These are phyloP conservation scores for Prunus mume DNA, from an alignment of 306 rosid genomes.

Conservation along the genomic window DNA sequence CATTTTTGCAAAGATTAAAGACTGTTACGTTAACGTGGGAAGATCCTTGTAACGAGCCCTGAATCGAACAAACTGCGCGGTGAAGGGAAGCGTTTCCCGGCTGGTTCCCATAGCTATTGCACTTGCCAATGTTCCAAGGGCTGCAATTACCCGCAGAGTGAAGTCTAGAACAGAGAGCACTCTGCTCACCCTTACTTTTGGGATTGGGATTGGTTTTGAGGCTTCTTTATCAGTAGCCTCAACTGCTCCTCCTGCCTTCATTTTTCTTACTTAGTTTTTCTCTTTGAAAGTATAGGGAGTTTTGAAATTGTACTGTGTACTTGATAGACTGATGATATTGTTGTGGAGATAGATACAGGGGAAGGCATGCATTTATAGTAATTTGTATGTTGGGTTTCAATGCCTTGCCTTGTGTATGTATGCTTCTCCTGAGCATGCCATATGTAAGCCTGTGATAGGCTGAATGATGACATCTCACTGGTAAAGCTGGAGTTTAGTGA, in stretches of 20 bases:
- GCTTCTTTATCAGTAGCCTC: slow-evolving; percentile 7
- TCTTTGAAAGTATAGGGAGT: not conserved
- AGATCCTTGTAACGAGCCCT: slow-evolving; percentile 34
- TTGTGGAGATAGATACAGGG: not conserved
- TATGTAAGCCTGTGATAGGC: not conserved
- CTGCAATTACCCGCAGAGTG: slow-evolving; percentile 19
- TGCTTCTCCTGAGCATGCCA: slow-evolving; percentile 7
- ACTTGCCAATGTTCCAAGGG: slow-evolving; percentile 24
- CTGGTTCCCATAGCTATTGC: slow-evolving; percentile 33
- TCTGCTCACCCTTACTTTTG: slow-evolving; percentile 5
- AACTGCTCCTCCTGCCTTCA: slow-evolving; percentile 10
- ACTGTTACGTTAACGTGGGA: slow-evolving; percentile 50
- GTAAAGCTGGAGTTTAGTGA: not conserved
- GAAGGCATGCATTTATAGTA: slow-evolving; percentile 1
- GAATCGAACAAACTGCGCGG: slow-evolving; percentile 18
- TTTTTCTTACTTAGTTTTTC: not conserved
- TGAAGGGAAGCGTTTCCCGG: slow-evolving; percentile 22
- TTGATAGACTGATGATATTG: not conserved
- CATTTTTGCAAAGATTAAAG: not conserved
- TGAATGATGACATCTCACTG: not conserved
- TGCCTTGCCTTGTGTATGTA: not conserved
- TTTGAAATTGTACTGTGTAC: not conserved
- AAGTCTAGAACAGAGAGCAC: slow-evolving; percentile 25
- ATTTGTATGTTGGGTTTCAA: slow-evolving; percentile 1
- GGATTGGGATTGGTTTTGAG: slow-evolving; percentile 6